A percentile compares a stretch with the other conserved stretches of the same genome.
Evolutionary conservation across 306 rosid species (phyloP).

Genomic region (Spatholobus suberectus): DNA sequence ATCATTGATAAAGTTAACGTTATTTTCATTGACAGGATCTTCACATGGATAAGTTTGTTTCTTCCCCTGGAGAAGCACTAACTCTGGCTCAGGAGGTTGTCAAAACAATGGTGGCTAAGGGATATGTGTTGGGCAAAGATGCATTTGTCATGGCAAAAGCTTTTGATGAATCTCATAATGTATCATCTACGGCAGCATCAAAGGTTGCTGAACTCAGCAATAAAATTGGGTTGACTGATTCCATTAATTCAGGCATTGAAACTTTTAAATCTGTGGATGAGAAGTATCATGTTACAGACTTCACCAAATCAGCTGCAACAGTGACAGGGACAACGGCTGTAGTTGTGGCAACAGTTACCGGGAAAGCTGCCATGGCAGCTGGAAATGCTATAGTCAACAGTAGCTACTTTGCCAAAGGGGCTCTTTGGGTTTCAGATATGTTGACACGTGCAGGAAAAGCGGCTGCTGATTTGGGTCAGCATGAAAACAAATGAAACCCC

Average conservation of each 20-base stretch:
- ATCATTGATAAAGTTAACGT: neutral
- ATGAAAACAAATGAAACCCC: constrained; percentile 38
- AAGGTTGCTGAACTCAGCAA: constrained; percentile 75
- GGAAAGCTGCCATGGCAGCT: constrained; percentile 78
- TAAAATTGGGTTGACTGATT: constrained; percentile 76
- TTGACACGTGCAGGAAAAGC: constrained; percentile 69
- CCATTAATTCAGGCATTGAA: constrained; percentile 68
- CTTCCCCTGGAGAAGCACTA: constrained; percentile 85
- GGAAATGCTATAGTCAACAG: constrained; percentile 77
- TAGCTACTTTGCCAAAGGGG: constrained; percentile 90
- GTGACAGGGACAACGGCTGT: constrained; percentile 86
- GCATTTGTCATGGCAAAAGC: constrained; percentile 84
- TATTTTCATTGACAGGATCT: constrained; percentile 49
- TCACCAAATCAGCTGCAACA: constrained; percentile 73
- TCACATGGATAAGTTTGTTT: constrained; percentile 52
- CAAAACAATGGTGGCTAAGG: constrained; percentile 88
- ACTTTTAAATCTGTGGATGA: constrained; percentile 77
- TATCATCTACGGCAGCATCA: constrained; percentile 81
- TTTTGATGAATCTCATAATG: constrained; percentile 73
- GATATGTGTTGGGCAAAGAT: constrained; percentile 83
- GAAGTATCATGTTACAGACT: constrained; percentile 75
- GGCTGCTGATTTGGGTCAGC: constrained; percentile 67
- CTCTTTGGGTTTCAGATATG: constrained; percentile 75
- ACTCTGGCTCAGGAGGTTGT: constrained; percentile 78
- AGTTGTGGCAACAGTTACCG: constrained; percentile 69